phyloP scores from a whole-genome alignment of 2,329 filamentous ascomycete species.

The Hymenoscyphus albidus region DNA sequence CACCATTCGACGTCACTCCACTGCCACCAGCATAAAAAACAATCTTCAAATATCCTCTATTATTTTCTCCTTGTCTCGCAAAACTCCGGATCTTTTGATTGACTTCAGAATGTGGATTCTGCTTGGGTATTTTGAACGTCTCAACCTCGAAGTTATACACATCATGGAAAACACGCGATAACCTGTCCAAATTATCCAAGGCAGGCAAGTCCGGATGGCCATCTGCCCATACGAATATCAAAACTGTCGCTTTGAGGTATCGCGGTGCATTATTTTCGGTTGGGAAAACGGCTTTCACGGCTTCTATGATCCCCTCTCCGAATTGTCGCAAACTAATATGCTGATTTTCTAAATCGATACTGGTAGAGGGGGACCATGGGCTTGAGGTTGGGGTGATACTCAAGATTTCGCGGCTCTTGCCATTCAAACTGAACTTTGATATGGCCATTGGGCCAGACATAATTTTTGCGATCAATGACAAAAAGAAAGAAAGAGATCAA shows the following conservation, averaged over 20 bases:
- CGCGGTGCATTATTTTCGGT: not conserved
- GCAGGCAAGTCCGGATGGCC: conserved; percentile 9
- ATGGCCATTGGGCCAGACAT: conserved; percentile 3
- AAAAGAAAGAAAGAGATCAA: not conserved
- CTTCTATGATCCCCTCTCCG: conserved; percentile 8
- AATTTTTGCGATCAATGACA: not conserved
- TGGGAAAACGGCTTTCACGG: conserved; percentile 10
- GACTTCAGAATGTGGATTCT: conserved; percentile 7
- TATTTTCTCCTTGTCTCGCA: conserved; percentile 3
- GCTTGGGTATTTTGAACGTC: conserved; percentile 6
- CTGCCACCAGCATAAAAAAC: conserved; percentile 14
- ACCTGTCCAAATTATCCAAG: not conserved
- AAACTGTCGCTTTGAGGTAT: conserved; percentile 11
- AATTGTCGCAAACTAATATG: conserved; percentile 11
- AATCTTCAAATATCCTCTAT: conserved; percentile 11
- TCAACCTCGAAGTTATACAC: conserved; percentile 14
- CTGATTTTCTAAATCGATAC: not conserved
- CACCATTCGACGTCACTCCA: not conserved
- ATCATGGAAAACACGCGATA: conserved; percentile 8
- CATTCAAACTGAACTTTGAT: not conserved
- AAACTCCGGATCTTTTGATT: conserved; percentile 10
- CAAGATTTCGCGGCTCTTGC: not conserved
- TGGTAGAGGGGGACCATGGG: not conserved
- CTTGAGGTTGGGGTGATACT: not conserved
- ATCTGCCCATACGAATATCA: conserved; percentile 10